Evolutionary conservation across 2,329 filamentous ascomycete species (phyloP), one percentile per base, ranked within the genome.

Genomic region (Metarhizium humberi): DNA sequence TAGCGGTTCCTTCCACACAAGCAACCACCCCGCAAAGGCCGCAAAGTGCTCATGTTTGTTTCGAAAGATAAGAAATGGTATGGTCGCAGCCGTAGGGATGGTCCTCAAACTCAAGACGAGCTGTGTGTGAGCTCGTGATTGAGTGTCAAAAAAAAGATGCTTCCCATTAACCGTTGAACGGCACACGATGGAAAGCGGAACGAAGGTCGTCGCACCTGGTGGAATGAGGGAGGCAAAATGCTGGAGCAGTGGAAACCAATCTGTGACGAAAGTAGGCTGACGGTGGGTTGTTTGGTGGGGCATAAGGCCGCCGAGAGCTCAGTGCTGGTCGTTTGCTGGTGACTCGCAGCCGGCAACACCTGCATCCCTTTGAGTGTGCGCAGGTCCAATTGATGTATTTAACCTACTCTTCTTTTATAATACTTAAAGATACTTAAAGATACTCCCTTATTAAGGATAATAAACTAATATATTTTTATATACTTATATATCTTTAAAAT

Each of bases 1-100:
- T 95, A 96, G 66, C 85, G 80, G 66, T 94, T 95, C 58, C 92
- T 84, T 56, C 91, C 90, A 70, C 92, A 96, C 53, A 87, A 85
- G 74, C 92, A 96, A 60, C 85, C 82, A 64, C 91, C 91, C 60
- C 80, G 83, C 56, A 95, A 78, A 43, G 78, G 78, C 58, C 80
- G 73, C 56, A 71, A 66, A 52, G 70, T 67, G 64, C 67, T 75
- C 78, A 81, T 81, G 55, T 60, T 71, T 50, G n/a, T 18, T 54
- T 45, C 18, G 18, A 11, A 20, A 45, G 8, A 20, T 8, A 11
- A 16, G 6, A 10, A 45, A 25, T 25, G 25, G 25, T 25, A 25
- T 16, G 40, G 42, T 20, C 18, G 42, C 42, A 18, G 42, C n/a
- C 42, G 14, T 16, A 45, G 18, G 11, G 1, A 16, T n/a, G 14